These are phyloP conservation scores for Mycena haematopus DNA, from an alignment of 768 basidiomycete species.

Conservation along the genomic window DNA sequence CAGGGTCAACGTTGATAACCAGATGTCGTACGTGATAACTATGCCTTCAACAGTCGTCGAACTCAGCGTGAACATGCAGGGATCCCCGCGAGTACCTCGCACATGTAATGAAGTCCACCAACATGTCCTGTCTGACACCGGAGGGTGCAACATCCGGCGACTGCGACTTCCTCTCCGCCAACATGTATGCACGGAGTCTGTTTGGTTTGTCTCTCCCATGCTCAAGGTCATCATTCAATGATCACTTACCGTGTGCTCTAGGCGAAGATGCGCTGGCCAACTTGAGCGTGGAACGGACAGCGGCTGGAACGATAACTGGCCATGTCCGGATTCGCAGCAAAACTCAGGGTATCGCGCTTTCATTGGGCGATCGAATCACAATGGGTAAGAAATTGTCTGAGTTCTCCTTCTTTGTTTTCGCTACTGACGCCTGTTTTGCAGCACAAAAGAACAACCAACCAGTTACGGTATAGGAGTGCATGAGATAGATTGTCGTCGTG, in stretches of 20 bases:
- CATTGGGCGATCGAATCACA: conserved; percentile 89
- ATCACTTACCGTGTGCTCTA: conserved; percentile 34
- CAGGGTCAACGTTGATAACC: conserved; percentile 90
- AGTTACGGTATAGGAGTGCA: conserved; percentile 20
- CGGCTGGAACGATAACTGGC: conserved; percentile 81
- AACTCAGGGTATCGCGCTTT: conserved; percentile 96
- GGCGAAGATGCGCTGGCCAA: conserved; percentile 98
- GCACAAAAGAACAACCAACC: conserved; percentile 28
- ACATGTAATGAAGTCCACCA: conserved; percentile 96
- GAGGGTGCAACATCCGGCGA: conserved; percentile 95
- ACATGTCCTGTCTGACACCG: conserved; percentile 97
- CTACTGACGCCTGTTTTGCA: conserved; percentile 6
- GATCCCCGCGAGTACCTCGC: conserved; percentile 89
- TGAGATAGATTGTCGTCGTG: conserved; percentile 10
- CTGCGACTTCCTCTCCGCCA: conserved; percentile 96
- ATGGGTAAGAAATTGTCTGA: conserved; percentile 49
- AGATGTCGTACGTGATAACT: conserved; percentile 69
- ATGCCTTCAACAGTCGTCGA: conserved; percentile 1
- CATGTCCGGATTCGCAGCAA: conserved; percentile 97
- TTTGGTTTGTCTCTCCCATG: conserved; percentile 69
- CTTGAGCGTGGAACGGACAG: conserved; percentile 87
- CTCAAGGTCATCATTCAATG: neutral
- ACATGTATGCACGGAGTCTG: conserved; percentile 93
- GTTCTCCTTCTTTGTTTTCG: neutral
- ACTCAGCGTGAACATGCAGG: conserved; percentile 42